Base-by-base conservation (phyloP, 169 alveolate genomes). In the Besnoitia besnoiti region DNA sequence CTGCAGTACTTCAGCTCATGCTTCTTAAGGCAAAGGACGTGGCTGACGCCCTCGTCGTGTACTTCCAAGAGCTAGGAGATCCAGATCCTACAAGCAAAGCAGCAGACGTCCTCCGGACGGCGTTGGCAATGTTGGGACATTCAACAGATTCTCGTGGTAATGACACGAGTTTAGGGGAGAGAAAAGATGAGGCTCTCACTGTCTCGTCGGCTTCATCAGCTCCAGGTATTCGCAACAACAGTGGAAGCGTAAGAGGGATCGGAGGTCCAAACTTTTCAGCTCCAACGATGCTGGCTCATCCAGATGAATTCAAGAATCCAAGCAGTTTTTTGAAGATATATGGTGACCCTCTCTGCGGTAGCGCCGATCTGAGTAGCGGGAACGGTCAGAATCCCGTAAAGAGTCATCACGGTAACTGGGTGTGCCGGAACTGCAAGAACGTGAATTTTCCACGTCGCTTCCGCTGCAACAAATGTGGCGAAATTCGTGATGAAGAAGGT, bases 401-500 rank as follows among this genome's bases (percentile, higher is more conserved):
- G 27, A 91, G 76, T 67, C 85, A 80, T 30, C 92, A 90, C 42
- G 98, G 98, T 35, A 96, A 96, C 89, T 96, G 98, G 97, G 94
- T 93, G 50, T 96, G 98, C 90, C 76, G 79, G 37, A 75, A 84
- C 84, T 96, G 98, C 96, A 85, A 89, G 47, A 96, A 95, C 85
- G 95, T 96, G 21, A 96, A 96, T 76, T 95, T 94, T 44, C 98
- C 97, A 10, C 62, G 98, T 19, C 94, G 97, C 24, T 92, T 91
- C 46, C 91, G 95, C 62, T 96, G 98, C 90, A 93, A 95, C 89
- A 96, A 95, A 62, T 96, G 98, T 44, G 85, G 91, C 5, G 96
- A 90, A 50, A 77, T 62, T 47, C 61, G 97, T 33, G 94, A 91
- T 16, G 92, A 51, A 40, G 95, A 91, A 46, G 97, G 98, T 14